Percentiles rank a stretch among this genome's conserved stretches.
Evolutionary conservation across 73 alveolate genomes (phyloP).

Genomic region (Paramecium bursaria): DNA sequence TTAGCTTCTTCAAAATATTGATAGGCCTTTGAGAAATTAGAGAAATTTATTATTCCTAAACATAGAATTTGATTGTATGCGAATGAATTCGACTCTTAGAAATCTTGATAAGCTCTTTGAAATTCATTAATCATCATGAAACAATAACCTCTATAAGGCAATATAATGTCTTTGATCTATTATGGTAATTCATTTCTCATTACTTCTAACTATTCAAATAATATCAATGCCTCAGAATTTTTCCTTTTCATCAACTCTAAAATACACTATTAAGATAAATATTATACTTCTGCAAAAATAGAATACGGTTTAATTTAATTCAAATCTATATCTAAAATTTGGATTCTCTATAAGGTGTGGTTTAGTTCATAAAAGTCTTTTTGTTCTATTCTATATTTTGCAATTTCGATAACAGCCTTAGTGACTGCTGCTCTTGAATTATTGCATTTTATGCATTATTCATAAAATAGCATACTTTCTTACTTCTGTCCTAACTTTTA

Average conservation of each 20-base stretch:
- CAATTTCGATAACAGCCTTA: constrained; percentile 79
- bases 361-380: constrained; percentile 86
- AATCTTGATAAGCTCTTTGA: constrained; percentile 3
- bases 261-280: too few species aligned
- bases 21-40: constrained; percentile 11
- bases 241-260: constrained; percentile 54
- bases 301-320: constrained; percentile 70
- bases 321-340: constrained; percentile 72
- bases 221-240: constrained; percentile 9
- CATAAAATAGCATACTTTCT: constrained; percentile 79
- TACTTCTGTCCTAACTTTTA: constrained; percentile 51
- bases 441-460: constrained; percentile 77
- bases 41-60: constrained; percentile 41
- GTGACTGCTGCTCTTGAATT: constrained; percentile 76
- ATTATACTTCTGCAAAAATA: constrained; percentile 83
- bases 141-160: constrained; percentile 60
- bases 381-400: constrained; percentile 79
- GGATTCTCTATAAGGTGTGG: constrained; percentile 81
- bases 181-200: neutral
- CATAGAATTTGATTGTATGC: constrained; percentile 46
- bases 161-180: neutral
- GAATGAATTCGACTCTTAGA: constrained; percentile 20
- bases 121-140: constrained; percentile 11
- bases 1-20: constrained; percentile 31
- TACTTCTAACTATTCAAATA: constrained; percentile 4